Evolutionary conservation across 1,139 yeast species (phyloP), one percentile per base, ranked within the genome.

Genomic region (Suhomyces choctaworum): DNA sequence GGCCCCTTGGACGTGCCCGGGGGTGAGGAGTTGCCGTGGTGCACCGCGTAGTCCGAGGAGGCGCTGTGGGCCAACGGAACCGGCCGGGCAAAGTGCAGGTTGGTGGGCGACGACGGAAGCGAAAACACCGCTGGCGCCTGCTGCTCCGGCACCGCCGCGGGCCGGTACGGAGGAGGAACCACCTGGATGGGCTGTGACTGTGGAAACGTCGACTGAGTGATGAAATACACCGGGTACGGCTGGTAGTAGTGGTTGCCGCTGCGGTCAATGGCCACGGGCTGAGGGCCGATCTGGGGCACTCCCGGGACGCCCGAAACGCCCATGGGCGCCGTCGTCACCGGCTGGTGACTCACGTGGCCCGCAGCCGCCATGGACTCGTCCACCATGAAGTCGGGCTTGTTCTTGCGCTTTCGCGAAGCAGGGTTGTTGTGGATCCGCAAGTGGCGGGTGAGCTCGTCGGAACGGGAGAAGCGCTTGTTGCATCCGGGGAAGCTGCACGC

Each of bases 391-490:
- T 37, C 44, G 29, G 29, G 20, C 32, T 40, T 41, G 37, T 38
- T 46, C 43, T 46, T 46, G 11, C 48, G 37, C 34, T 54, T 54
- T 24, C 60, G 36, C 27, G 57, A 45, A 32, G 46, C 44, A 3
- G 92, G 92, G 54, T 86, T 85, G 14, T 84, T 79, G 58, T 90
- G 97, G 38, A 89, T 90, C 45, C 96, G 70, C 30, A 84, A 71
- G 59, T 90, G 97, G 48, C 97, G 72, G 21, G 96, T 90, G 42
- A 90, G 70, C 62, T 90, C 97, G 59, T 90, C 97, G 31, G 89
- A 79, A 40, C 97, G 71, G 35, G 92, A 80, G 54, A 90, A 90
- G 41, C 85, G 76, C 61, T 90, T 90, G 40, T 76, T 67, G 60
- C 97, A 90, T 1, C 95, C 95, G 0, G 95, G 95, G 51, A 77